A percentile compares a stretch with the other conserved stretches of the same genome.
These are phyloP conservation scores for Phanerochaete sordida DNA, from an alignment of 768 basidiomycete species.

Conservation along the genomic window DNA sequence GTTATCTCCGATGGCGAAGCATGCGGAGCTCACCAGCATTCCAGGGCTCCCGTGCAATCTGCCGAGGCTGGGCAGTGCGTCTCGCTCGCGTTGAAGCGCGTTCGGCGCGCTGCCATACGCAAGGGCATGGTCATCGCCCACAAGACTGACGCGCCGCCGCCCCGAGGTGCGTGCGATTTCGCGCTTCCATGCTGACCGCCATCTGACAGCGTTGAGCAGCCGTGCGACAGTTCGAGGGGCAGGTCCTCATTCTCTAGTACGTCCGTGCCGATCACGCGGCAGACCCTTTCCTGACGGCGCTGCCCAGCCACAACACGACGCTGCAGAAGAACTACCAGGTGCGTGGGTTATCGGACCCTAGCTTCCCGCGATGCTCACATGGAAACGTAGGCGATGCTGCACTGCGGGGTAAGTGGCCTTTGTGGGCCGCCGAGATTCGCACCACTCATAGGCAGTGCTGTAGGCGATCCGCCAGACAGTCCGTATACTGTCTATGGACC, in stretches of 20 bases:
- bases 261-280: slow-evolving; percentile 23
- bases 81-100: slow-evolving; percentile 87
- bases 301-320: slow-evolving; percentile 80
- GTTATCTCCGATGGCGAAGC: neutral
- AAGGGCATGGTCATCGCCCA: slow-evolving; percentile 95
- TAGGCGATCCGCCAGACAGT: slow-evolving; percentile 92
- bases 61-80: slow-evolving; percentile 98
- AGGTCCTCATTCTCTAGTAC: slow-evolving; percentile 90
- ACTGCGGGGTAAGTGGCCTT: slow-evolving; percentile 66
- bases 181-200: neutral
- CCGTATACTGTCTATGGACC: slow-evolving; percentile 85
- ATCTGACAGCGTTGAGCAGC: slow-evolving; percentile 37
- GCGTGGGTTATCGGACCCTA: slow-evolving; percentile 17
- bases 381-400: slow-evolving; percentile 72
- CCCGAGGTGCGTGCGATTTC: slow-evolving; percentile 52
- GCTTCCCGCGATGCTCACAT: neutral
- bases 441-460: slow-evolving; percentile 2
- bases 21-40: neutral
- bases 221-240: slow-evolving; percentile 84
- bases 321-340: slow-evolving; percentile 92
- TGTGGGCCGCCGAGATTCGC: slow-evolving; percentile 1
- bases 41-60: slow-evolving; percentile 70
- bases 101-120: slow-evolving; percentile 73
- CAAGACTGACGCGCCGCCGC: slow-evolving; percentile 66
- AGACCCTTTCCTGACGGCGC: slow-evolving; percentile 5